phyloP scores from a whole-genome alignment of 78 protist genomes.

The Pigoraptor vietnamica region DNA sequence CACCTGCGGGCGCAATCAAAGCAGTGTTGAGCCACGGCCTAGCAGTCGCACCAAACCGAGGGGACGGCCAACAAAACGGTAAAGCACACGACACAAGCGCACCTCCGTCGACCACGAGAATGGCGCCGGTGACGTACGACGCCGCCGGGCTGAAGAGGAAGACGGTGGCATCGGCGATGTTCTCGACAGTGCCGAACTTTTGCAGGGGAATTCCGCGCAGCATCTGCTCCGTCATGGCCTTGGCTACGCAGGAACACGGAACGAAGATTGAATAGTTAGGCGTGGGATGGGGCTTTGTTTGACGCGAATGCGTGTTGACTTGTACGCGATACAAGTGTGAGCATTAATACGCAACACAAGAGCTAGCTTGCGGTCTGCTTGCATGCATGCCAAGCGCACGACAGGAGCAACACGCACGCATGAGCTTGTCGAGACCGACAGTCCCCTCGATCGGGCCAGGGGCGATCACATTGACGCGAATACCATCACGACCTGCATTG shows the following conservation, averaged over 20 bases:
- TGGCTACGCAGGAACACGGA: neutral
- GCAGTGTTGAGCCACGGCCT: neutral
- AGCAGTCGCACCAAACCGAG: neutral
- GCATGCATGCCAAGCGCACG: too few relatives aligned
- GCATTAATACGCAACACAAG: too few relatives aligned
- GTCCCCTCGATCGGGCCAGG: constrained; percentile 26
- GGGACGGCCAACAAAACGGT: neutral
- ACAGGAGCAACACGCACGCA: neutral
- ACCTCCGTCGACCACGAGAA: constrained; percentile 34
- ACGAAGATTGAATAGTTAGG: too few relatives aligned
- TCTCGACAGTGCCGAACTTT: constrained; percentile 13
- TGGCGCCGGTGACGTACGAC: constrained; percentile 20
- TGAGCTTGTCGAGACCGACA: neutral
- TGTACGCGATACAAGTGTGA: too few relatives aligned
- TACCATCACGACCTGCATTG: neutral
- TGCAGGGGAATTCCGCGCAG: constrained; percentile 1
- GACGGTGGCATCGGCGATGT: constrained; percentile 19
- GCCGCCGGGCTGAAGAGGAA: constrained; percentile 25
- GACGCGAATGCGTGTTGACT: too few relatives aligned
- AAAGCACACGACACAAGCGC: neutral
- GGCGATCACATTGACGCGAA: constrained; percentile 27
- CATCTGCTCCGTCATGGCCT: neutral
- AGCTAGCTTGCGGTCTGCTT: too few relatives aligned
- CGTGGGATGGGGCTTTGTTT: too few relatives aligned
- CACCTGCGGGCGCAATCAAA: neutral